phyloP scores from a whole-genome alignment of 108 stramenopile species.

The Cyclotella distinguenda region DNA sequence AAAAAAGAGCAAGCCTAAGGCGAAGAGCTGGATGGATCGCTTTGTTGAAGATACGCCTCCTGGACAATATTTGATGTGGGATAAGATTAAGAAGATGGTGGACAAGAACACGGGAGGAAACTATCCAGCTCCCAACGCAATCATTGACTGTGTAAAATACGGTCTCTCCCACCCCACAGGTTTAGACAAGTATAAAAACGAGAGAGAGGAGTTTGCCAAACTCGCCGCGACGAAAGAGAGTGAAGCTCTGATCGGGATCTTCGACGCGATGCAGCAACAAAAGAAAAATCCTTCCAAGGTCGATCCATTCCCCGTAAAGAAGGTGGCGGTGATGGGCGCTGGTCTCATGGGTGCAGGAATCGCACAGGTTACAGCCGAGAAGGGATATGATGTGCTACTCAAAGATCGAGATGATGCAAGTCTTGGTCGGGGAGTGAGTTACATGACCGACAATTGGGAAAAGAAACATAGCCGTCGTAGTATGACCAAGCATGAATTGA shows the following conservation, averaged over 20 bases:
- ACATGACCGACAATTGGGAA: constrained; percentile 92
- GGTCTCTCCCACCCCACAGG: constrained; percentile 76
- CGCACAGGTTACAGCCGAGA: constrained; percentile 96
- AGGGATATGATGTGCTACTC: constrained; percentile 91
- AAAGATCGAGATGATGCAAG: constrained; percentile 93
- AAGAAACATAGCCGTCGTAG: constrained; percentile 90
- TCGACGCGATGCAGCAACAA: constrained; percentile 92
- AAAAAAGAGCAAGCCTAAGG: constrained; percentile 83
- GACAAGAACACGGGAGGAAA: constrained; percentile 93
- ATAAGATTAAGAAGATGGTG: constrained; percentile 90
- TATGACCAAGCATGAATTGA: constrained; percentile 93
- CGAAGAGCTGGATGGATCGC: constrained; percentile 76
- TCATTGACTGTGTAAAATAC: constrained; percentile 92
- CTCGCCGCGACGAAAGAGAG: constrained; percentile 95
- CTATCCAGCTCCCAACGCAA: constrained; percentile 94
- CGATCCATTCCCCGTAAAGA: constrained; percentile 67
- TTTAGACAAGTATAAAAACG: constrained; percentile 76
- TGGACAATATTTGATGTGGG: constrained; percentile 92
- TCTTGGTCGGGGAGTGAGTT: constrained; percentile 80
- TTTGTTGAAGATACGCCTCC: constrained; percentile 90
- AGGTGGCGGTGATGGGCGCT: constrained; percentile 96
- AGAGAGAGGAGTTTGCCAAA: constrained; percentile 94
- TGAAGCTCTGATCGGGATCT: constrained; percentile 94
- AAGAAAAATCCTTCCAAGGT: constrained; percentile 90
- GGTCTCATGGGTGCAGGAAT: constrained; percentile 99